phyloP scores from a whole-genome alignment of 495 filamentous ascomycete genomes.

The Gamarada debralockiae region DNA sequence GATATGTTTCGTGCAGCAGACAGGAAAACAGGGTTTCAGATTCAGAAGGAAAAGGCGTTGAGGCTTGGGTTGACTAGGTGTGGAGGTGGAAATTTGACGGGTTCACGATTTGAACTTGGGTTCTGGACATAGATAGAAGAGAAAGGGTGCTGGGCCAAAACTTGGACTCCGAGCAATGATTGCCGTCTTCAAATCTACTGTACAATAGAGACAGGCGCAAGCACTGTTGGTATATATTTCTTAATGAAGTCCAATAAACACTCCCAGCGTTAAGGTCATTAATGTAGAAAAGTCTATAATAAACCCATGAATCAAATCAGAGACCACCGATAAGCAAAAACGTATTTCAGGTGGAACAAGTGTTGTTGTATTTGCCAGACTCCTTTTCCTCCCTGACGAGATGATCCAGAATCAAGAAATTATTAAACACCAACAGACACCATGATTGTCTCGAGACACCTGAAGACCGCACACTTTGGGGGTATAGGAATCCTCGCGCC shows the following conservation, averaged over 20 bases:
- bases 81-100: no score
- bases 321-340: conserved; percentile 22
- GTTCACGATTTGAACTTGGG: no score
- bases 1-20: no score
- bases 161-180: conserved; percentile 36
- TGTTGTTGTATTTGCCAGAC: conserved; percentile 27
- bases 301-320: conserved; percentile 27
- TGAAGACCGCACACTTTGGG: conserved; percentile 35
- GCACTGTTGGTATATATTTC: conserved; percentile 13
- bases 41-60: no score
- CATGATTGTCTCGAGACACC: conserved; percentile 28
- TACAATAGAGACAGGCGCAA: conserved; percentile 24
- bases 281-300: conserved; percentile 18
- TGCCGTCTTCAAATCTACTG: conserved; percentile 25
- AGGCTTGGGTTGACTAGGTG: no score
- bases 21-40: no score
- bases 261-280: conserved; percentile 30
- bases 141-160: conserved; percentile 34
- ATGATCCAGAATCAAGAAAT: conserved; percentile 1
- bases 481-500: conserved; percentile 16
- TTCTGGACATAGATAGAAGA: no score
- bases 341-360: conserved; percentile 30
- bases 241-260: conserved; percentile 36
- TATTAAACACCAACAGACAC: conserved; percentile 18
- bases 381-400: conserved; percentile 13